Conservation (phyloP, 257 asterid genomes). For the Fraxinus cuspidata region DNA sequence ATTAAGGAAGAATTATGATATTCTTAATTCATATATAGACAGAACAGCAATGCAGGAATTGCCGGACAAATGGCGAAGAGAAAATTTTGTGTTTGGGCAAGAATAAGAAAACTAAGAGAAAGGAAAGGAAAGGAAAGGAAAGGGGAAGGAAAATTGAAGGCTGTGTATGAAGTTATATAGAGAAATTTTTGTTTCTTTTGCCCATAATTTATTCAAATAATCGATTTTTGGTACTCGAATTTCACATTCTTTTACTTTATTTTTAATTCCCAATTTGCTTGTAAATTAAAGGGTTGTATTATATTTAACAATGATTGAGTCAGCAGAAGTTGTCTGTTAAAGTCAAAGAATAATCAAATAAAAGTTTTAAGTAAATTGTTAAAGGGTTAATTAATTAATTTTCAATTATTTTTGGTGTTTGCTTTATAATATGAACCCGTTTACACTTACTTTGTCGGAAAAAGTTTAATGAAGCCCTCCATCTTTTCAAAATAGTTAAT, state of each 20-base stretch:
- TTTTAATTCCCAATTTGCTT: neutral
- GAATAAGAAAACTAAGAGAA: slow-evolving; percentile 27
- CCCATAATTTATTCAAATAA: neutral
- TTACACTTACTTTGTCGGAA: neutral
- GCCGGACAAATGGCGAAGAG: neutral
- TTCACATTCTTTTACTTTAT: neutral
- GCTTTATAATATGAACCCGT: neutral
- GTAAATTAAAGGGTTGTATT: slow-evolving; percentile 17
- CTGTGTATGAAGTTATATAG: slow-evolving; percentile 54
- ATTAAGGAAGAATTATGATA: neutral
- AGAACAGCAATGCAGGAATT: slow-evolving; percentile 8
- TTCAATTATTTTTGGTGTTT: neutral
- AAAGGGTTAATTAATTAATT: neutral
- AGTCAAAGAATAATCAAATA: slow-evolving; percentile 19
- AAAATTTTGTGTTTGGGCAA: slow-evolving; percentile 26
- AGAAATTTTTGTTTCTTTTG: slow-evolving; percentile 5
- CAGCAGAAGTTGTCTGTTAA: slow-evolving; percentile 23
- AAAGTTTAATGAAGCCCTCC: neutral
- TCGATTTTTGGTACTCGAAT: neutral
- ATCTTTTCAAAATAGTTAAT: neutral
- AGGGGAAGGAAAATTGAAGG: slow-evolving; percentile 44
- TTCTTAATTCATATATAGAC: slow-evolving; percentile 3
- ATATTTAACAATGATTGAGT: slow-evolving; percentile 34
- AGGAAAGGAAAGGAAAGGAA: slow-evolving; percentile 10
- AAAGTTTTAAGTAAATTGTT: neutral